phyloP scores from a whole-genome alignment of 2,329 filamentous ascomycete genomes.

The Fusarium sublunatum region DNA sequence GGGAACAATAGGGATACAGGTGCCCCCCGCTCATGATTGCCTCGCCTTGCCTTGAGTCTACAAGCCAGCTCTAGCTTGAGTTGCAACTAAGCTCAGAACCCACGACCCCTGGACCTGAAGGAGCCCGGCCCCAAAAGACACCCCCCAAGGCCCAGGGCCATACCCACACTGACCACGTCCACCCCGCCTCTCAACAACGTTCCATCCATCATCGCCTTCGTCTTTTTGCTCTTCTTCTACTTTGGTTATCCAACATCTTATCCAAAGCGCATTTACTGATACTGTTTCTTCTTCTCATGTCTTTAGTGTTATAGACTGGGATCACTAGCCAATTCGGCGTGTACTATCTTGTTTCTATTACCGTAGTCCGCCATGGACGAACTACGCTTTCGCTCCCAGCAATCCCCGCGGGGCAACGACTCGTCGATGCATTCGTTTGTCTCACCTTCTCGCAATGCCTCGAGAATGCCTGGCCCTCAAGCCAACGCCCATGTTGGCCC shows the following conservation, averaged over 20 bases:
- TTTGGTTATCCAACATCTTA: slow-evolving; percentile 31
- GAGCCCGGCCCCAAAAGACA: slow-evolving; percentile 34
- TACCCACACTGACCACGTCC: slow-evolving; percentile 47
- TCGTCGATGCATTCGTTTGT: slow-evolving; percentile 78
- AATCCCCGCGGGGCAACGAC: slow-evolving; percentile 78
- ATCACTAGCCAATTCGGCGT: slow-evolving; percentile 53
- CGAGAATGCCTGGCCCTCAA: slow-evolving; percentile 68
- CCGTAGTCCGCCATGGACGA: slow-evolving; percentile 71
- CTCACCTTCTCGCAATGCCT: slow-evolving; percentile 77
- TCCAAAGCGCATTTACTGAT: slow-evolving; percentile 46
- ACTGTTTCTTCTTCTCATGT: slow-evolving; percentile 51
- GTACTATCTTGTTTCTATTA: slow-evolving; percentile 56
- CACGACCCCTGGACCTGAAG: slow-evolving; percentile 33
- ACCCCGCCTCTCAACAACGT: slow-evolving; percentile 50
- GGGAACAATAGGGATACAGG: slow-evolving; percentile 19
- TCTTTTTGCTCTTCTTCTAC: slow-evolving; percentile 43
- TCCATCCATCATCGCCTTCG: slow-evolving; percentile 44
- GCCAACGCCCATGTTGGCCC: slow-evolving; percentile 53
- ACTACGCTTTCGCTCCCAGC: slow-evolving; percentile 80
- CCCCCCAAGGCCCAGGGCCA: slow-evolving; percentile 38
- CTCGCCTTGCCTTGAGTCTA: slow-evolving; percentile 22
- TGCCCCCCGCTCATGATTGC: slow-evolving; percentile 16
- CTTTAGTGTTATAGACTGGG: slow-evolving; percentile 50
- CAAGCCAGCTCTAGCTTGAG: slow-evolving; percentile 28
- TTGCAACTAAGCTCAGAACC: slow-evolving; percentile 23